A percentile compares a stretch with the other conserved stretches of the same genome.
phyloP scores from a whole-genome alignment of 495 filamentous ascomycete species.

The Sordaria brevicollis region DNA sequence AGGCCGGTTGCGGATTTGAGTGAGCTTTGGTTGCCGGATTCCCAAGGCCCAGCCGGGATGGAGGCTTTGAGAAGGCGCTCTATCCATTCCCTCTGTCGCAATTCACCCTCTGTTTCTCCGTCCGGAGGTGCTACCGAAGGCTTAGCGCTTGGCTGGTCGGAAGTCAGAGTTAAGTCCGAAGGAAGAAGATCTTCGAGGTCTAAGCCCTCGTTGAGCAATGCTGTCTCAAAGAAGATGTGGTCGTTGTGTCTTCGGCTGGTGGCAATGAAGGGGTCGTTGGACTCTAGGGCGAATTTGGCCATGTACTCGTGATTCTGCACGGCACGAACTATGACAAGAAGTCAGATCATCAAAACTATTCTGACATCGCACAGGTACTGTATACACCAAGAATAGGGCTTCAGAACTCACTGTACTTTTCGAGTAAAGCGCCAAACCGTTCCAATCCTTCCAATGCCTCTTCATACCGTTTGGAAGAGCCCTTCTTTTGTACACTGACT shows the following conservation, averaged over 20 bases:
- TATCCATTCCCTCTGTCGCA: not conserved
- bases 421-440: not conserved
- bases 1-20: not conserved
- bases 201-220: not conserved
- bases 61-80: not conserved
- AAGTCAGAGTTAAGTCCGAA: not conserved
- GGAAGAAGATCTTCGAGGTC: not conserved
- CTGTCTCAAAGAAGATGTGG: not conserved
- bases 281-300: not conserved
- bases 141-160: not conserved
- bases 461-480: too few relatives aligned
- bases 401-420: not conserved
- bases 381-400: too few relatives aligned
- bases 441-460: not conserved
- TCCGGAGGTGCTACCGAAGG: not conserved
- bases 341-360: not conserved
- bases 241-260: not conserved
- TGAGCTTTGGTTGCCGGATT: not conserved
- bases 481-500: too few relatives aligned
- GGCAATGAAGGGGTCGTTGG: not conserved
- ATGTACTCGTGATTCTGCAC: not conserved
- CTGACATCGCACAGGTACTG: too few relatives aligned
- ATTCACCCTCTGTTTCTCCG: not conserved
- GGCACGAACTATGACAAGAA: not conserved
- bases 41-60: not conserved